Evolutionary conservation across 1,139 yeast species (phyloP).

Genomic region (Lodderomyces pseudojiufengensis): DNA sequence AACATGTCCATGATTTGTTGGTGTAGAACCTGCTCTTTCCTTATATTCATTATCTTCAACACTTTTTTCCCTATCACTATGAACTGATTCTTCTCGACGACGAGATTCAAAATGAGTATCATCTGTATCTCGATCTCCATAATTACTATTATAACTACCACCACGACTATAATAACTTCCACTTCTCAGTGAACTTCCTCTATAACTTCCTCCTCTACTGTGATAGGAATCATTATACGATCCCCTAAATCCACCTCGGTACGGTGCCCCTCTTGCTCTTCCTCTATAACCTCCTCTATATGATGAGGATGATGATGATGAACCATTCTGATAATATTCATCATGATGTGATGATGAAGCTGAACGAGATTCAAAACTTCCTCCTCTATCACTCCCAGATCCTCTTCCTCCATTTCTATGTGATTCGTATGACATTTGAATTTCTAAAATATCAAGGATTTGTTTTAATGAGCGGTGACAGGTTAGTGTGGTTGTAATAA

Average conservation of each 20-base stretch:
- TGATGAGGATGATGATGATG: constrained; percentile 3
- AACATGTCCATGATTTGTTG: not conserved
- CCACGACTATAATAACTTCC: not conserved
- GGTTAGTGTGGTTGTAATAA: no score
- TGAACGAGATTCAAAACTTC: not conserved
- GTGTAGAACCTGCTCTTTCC: no score
- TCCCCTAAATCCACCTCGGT: constrained; percentile 23
- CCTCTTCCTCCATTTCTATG: not conserved
- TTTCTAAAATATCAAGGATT: no score
- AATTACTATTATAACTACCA: constrained; percentile 1
- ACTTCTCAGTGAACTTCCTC: no score
- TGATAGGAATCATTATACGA: constrained; percentile 15
- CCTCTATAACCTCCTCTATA: constrained; percentile 9
- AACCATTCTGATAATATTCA: constrained; percentile 4
- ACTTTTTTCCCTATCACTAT: no score
- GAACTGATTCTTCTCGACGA: not conserved
- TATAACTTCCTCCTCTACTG: not conserved
- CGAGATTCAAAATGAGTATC: no score
- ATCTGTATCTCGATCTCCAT: not conserved
- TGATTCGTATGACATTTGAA: constrained; percentile 6
- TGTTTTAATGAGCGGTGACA: no score
- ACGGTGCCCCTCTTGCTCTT: constrained; percentile 1
- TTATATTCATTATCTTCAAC: no score
- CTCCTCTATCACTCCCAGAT: constrained; percentile 1
- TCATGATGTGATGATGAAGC: constrained; percentile 1